Evolutionary conservation across 164 flowering plant species (phyloP).

Genomic region (Stephania yunnanensis): DNA sequence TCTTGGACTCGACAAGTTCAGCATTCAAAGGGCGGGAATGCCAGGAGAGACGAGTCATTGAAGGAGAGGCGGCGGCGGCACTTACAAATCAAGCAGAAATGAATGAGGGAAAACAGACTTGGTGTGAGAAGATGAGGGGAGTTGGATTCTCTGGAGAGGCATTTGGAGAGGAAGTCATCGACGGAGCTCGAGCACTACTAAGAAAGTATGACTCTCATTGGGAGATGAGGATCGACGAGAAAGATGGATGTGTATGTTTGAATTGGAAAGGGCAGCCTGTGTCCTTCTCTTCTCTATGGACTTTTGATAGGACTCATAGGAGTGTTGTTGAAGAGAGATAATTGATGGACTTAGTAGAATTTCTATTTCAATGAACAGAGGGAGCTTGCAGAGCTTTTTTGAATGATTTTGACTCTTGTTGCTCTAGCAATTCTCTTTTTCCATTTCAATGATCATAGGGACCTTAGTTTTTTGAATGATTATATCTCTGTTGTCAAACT

Average conservation of each 20-base stretch:
- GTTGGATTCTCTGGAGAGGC: conserved; percentile 44
- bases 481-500: neutral
- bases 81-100: conserved; percentile 36
- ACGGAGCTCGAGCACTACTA: conserved; percentile 54
- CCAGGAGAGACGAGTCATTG: conserved; percentile 60
- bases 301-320: conserved; percentile 18
- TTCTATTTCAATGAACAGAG: neutral
- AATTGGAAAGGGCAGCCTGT: conserved; percentile 83
- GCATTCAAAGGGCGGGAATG: conserved; percentile 75
- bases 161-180: conserved; percentile 56
- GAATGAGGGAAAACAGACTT: conserved; percentile 59
- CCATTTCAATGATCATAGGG: too few species aligned
- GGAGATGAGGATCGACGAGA: conserved; percentile 66
- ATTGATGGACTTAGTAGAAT: neutral
- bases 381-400: neutral
- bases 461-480: neutral
- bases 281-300: conserved; percentile 71
- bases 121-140: conserved; percentile 61
- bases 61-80: conserved; percentile 65
- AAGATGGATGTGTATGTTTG: conserved; percentile 40
- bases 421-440: neutral
- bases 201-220: conserved; percentile 67
- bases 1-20: conserved; percentile 65
- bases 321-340: conserved; percentile 10
- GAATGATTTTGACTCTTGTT: neutral